A percentile compares a stretch with the other conserved stretches of the same genome.
phyloP scores from a whole-genome alignment of 23 red algal genomes.

The Agarophyton chilense region DNA sequence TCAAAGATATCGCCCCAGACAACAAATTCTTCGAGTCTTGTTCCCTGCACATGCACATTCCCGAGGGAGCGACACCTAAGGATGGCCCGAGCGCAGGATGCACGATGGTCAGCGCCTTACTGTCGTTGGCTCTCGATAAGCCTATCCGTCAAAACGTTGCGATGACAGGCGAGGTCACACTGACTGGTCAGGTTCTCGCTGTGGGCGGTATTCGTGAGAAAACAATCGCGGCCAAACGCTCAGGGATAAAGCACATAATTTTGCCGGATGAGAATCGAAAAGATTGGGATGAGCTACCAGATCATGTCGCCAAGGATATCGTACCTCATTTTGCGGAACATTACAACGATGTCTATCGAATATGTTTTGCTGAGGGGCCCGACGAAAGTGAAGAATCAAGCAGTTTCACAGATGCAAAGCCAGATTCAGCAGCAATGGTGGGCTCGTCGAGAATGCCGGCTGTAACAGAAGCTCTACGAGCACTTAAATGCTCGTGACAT shows the following conservation, averaged over 20 bases:
- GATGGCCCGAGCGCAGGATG: constrained; percentile 81
- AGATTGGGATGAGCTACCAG: constrained; percentile 95
- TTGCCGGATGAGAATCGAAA: constrained; percentile 80
- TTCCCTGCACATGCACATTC: constrained; percentile 91
- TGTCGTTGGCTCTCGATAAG: constrained; percentile 75
- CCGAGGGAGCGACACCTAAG: constrained; percentile 97
- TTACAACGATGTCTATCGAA: constrained; percentile 79
- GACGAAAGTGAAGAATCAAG: constrained; percentile 7
- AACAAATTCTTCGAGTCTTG: constrained; percentile 90
- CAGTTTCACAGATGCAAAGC: neutral
- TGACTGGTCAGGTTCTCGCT: constrained; percentile 90
- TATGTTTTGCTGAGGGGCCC: constrained; percentile 51
- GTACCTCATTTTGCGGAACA: constrained; percentile 73
- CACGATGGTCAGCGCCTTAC: constrained; percentile 90
- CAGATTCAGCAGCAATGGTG: constrained; percentile 8
- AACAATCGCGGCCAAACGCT: constrained; percentile 87
- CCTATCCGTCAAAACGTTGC: constrained; percentile 76
- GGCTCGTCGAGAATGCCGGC: constrained; percentile 6
- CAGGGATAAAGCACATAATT: constrained; percentile 82
- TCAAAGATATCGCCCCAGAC: constrained; percentile 57
- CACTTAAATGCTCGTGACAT: neutral
- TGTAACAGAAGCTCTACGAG: neutral
- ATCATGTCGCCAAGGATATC: constrained; percentile 82
- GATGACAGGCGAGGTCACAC: constrained; percentile 97
- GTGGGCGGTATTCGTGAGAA: constrained; percentile 96